Evolutionary conservation across 208 protist species (phyloP), one percentile per base, ranked within the genome.

Genomic region (Leptomonas pyrrhocoris): DNA sequence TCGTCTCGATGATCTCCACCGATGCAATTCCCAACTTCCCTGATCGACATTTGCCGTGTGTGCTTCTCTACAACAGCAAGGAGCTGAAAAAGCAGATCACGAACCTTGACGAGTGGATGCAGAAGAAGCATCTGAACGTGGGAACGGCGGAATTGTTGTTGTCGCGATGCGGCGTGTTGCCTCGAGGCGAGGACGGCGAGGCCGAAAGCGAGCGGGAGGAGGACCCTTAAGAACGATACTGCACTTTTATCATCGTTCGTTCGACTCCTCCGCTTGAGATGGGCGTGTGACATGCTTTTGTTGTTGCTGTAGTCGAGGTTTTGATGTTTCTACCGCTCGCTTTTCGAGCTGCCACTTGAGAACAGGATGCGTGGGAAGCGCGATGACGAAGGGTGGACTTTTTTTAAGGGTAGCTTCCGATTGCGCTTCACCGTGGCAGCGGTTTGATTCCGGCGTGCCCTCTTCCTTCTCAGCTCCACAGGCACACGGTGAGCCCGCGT

Each of bases 21-120:
- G 92, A 97, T 65, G 86, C 87, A 2, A 84, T 95, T 28, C 75
- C 83, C 2, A 87, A 90, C 61, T 93, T 97, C 69, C 92, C 92
- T 0, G 80, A 92, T 25, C 49, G 76, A 0, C 86, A 93, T 62
- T 57, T 95, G 18, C 92, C 92, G 0, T 97, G 92, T 46, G 92
- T 95, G 25, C 67, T 97, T 34, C 68, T 97, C 1, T 97, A 97
- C 75, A 50, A 82, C 18, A 66, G 90, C 42, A 84, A 84, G 68
- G 67, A 81, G 57, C 61, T 95, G 15, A 68, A 83, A 67, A 68
- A 86, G 50, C 92, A 94, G 66, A 31, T 97, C 25, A 92, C 84
- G 21, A 89, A 79, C 15, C 59, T 94, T 13, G 79, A 77, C 12
- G 56, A 78, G 16, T 97, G 92, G 90, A 77, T 74, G 48, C 25